These are phyloP conservation scores for Microbotryum silenes-acaulis DNA, from an alignment of 1,284 basidiomycete species.

Conservation along the genomic window DNA sequence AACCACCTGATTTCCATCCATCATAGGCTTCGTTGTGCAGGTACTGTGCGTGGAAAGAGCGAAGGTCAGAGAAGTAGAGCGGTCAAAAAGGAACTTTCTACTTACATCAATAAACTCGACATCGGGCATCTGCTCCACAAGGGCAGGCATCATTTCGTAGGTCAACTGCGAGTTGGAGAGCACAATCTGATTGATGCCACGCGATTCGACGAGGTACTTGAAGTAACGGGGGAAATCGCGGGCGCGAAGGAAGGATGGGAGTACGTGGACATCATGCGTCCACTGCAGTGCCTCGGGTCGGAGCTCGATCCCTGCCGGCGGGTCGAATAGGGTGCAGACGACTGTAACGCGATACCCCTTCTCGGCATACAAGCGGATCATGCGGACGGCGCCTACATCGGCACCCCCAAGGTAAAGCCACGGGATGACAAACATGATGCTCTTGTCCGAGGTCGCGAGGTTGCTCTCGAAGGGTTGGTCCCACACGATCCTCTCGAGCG, in stretches of 20 bases:
- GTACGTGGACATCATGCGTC: constrained; percentile 31
- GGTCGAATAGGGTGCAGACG: constrained; percentile 26
- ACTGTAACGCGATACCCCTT: constrained; percentile 31
- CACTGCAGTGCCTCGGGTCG: constrained; percentile 26
- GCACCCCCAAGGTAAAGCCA: constrained; percentile 31
- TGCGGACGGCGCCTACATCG: constrained; percentile 27
- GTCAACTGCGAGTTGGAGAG: constrained; percentile 26
- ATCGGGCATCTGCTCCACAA: constrained; percentile 26
- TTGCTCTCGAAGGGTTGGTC: constrained; percentile 18
- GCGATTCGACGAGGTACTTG: constrained; percentile 23
- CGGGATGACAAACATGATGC: constrained; percentile 27
- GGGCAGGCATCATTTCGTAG: constrained; percentile 31
- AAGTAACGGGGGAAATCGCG: constrained; percentile 29
- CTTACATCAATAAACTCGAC: constrained; percentile 29
- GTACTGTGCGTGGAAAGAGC: constrained; percentile 12
- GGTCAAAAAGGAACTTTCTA: neutral
- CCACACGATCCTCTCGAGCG: constrained; percentile 25
- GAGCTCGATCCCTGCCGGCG: constrained; percentile 27
- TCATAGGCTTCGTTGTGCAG: constrained; percentile 33
- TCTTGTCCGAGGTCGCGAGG: constrained; percentile 17
- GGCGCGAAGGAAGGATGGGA: constrained; percentile 25
- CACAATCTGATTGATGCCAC: constrained; percentile 19
- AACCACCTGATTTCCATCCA: constrained; percentile 31
- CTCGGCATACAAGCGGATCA: constrained; percentile 27
- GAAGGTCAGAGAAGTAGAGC: neutral